Conservation (phyloP, 2,329 filamentous ascomycete species). For the Ascochyta lentis region DNA sequence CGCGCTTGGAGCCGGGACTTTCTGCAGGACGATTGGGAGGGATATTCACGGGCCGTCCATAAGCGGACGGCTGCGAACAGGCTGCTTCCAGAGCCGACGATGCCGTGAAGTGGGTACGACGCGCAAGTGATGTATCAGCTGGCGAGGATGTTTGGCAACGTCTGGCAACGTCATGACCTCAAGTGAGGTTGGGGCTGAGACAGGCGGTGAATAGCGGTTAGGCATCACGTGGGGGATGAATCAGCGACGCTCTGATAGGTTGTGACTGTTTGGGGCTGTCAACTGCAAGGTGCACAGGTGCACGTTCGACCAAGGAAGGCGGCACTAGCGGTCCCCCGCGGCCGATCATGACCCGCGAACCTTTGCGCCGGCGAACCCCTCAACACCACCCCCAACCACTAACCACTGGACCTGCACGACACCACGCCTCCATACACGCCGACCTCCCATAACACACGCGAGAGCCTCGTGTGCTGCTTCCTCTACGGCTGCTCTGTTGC, state of each 20-base stretch:
- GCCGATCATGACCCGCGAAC: constrained; percentile 2
- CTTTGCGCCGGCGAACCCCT: background rate
- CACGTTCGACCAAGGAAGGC: background rate
- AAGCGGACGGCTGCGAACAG: constrained; percentile 22
- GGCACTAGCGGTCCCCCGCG: constrained; percentile 4
- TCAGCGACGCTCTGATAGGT: constrained; percentile 22
- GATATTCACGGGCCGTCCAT: constrained; percentile 29
- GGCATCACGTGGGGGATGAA: constrained; percentile 13
- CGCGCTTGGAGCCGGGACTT: no score
- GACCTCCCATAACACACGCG: constrained; percentile 2
- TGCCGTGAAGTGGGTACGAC: constrained; percentile 3
- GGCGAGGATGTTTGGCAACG: constrained; percentile 5
- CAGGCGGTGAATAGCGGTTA: constrained; percentile 19
- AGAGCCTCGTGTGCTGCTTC: background rate
- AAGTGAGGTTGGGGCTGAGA: constrained; percentile 14
- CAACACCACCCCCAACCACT: constrained; percentile 9
- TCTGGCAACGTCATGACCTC: background rate
- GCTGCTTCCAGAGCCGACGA: constrained; percentile 3
- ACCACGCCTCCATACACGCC: constrained; percentile 21
- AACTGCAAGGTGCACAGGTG: background rate
- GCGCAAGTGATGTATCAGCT: constrained; percentile 14
- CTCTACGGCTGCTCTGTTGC: constrained; percentile 1
- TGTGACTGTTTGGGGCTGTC: constrained; percentile 4
- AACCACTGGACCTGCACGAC: constrained; percentile 19
- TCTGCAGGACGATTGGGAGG: background rate